Conservation (phyloP, 768 basidiomycete species). For the Crucibulum laeve region DNA sequence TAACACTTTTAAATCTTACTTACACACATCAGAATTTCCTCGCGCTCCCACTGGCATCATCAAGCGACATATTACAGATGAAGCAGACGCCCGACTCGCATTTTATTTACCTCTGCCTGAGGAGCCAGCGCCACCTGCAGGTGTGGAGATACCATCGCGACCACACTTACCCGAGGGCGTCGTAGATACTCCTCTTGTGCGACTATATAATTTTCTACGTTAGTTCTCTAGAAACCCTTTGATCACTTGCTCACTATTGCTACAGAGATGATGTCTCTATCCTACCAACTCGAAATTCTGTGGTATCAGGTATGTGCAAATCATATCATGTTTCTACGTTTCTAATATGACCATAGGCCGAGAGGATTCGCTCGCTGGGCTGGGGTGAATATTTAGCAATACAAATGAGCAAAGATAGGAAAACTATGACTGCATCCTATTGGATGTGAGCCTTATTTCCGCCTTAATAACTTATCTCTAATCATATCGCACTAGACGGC, state of each 20-base stretch:
- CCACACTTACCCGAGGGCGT: slow-evolving; percentile 55
- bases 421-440: slow-evolving; percentile 71
- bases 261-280: slow-evolving; percentile 84
- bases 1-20: background rate
- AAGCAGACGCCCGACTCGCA: slow-evolving; percentile 65
- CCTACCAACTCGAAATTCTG: slow-evolving; percentile 89
- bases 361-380: slow-evolving; percentile 78
- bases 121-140: slow-evolving; percentile 30
- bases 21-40: slow-evolving; percentile 57
- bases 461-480: background rate
- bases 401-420: slow-evolving; percentile 64
- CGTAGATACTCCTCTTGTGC: slow-evolving; percentile 79
- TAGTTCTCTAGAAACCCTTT: slow-evolving; percentile 22
- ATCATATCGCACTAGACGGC: slow-evolving; percentile 16
- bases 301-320: slow-evolving; percentile 56
- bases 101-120: slow-evolving; percentile 54
- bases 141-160: slow-evolving; percentile 35
- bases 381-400: slow-evolving; percentile 78
- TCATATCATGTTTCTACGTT: background rate
- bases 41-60: slow-evolving; percentile 57
- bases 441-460: slow-evolving; percentile 63
- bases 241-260: background rate
- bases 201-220: slow-evolving; percentile 90
- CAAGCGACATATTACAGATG: slow-evolving; percentile 65
- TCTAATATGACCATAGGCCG: slow-evolving; percentile 39